Percentiles rank a stretch among this genome's conserved stretches.
Conservation (phyloP, 2,329 filamentous ascomycete species). For the Calonectria ilicicola region DNA sequence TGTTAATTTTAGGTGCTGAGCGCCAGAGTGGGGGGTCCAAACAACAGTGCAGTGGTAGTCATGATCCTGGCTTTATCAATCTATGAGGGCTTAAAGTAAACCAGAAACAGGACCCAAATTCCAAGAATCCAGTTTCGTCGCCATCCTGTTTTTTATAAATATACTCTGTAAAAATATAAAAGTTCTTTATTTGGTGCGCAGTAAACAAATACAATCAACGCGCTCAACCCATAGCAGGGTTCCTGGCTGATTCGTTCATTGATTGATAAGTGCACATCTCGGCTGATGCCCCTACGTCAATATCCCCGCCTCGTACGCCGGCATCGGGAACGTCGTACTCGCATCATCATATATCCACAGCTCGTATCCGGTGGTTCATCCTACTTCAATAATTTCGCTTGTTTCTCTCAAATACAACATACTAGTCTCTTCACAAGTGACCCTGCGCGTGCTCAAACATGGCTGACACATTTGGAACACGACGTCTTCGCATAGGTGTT, state of each 20-base stretch:
- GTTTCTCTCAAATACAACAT: neutral
- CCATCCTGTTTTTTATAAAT: neutral
- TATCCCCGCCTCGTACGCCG: neutral
- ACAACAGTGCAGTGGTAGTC: neutral
- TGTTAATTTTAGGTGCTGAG: slow-evolving; percentile 14
- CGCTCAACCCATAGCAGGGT: neutral
- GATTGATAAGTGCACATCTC: neutral
- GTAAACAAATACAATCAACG: neutral
- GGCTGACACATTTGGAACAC: slow-evolving; percentile 14
- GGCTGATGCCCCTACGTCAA: neutral
- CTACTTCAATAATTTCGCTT: neutral
- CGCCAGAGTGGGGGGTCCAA: neutral
- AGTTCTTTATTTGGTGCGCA: too few relatives aligned
- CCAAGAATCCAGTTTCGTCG: too few relatives aligned
- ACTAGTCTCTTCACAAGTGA: neutral
- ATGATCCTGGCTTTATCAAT: slow-evolving; percentile 1
- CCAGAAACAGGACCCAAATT: too few relatives aligned
- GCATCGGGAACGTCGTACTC: neutral
- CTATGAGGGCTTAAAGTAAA: neutral
- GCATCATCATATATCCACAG: neutral
- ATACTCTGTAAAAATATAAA: neutral
- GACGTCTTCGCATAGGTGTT: slow-evolving; percentile 56
- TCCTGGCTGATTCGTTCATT: too few relatives aligned
- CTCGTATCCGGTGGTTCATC: neutral
- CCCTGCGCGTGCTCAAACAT: slow-evolving; percentile 8